Evolutionary conservation across 129 eudicot species (phyloP), one percentile per base, ranked within the genome.

Genomic region (Artemisia annua): DNA sequence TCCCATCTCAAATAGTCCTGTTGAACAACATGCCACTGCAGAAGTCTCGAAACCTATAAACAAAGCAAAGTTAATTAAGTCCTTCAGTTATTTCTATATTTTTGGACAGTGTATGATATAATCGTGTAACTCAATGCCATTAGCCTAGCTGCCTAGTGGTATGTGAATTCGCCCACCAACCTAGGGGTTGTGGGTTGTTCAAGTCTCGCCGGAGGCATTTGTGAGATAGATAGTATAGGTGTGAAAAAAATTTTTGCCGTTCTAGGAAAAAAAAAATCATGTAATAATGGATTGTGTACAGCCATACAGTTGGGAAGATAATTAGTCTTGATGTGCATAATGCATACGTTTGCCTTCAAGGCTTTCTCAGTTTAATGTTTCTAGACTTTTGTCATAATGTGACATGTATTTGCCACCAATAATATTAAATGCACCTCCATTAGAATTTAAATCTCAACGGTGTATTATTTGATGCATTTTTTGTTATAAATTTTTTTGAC

Each of bases 1-100:
- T 7, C 95, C 84, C 91, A 91, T 91, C 75, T 91, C 97, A 26
- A 87, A 87, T 67, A 77, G 28, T 53, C 97, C 97, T 35, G 97
- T 74, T 3, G 91, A 79, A 71, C 97, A 91, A 80, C 97, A 91
- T 26, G 95, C 97, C 20, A 82, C 75, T 17, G 79, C 76, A 9
- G 88, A 77, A 0, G 74, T 81, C 35, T 87, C 95, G 6, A 91
- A 91, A 5, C 97, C 97, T 91, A 80, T 54, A 72, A 7, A 63
- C 22, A 49, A 48, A 49, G 46, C 1, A 39, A 39, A 39, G 46
- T 39, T 39, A n/a, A n/a, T n/a, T n/a, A 39, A 39, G 10, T 39
- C 7, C 46, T 39, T 32, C 1, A 39, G 46, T 39, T 39, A 7
- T 39, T 6, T 7, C 9, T 24, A 24, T 24, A 39, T 5, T 39